Base-by-base conservation (phyloP, 2,329 filamentous ascomycete species). In the Arthroderma sp. region DNA sequence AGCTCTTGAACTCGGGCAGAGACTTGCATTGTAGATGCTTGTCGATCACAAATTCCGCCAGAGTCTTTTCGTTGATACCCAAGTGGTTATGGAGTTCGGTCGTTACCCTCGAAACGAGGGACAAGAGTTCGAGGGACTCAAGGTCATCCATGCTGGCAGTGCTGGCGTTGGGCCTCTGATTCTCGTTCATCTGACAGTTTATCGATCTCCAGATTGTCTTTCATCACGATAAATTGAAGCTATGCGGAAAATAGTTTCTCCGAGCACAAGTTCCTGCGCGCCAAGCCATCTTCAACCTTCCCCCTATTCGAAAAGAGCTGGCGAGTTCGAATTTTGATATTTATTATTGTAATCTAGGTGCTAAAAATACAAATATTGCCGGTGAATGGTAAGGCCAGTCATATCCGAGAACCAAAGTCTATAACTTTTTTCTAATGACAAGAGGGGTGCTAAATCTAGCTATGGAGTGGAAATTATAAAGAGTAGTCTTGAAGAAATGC, bases 31-130 rank as follows among this genome's bases (percentile, higher is more conserved):
- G 82, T 69, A 86, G 74, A 66, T 95, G 88, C 69, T 95, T 87
- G 61, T 87, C 87, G 68, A 98, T 95, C 66, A 98, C 83, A 69
- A 95, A 98, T 73, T 98, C 93, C 64, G 93, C 91, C 25, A 98
- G 83, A 4, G 89, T 95, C 73, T 95, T 96, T 74, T 98, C 91
- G 69, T 82, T 87, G 65, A 96, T 83, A 57, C 91, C 89, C 59
- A 97, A 74, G 73, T 98, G 88, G 68, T 98, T 98, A 66, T 95
- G 86, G 56, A 98, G 79, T 73, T 98, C 93, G 17, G 87, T 91
- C 13, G 90, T 90, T 65, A 98, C 89, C 72, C 91, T 95, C 54
- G 89, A 93, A 58, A 97, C 90, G 67, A 98, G 84, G 66, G 91
- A 95, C 56, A 98, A 81, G 60, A 94, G 79, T 79, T 98, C 93